These are phyloP conservation scores for Pleurotus djamor DNA, from an alignment of 768 basidiomycete genomes.

Conservation along the genomic window DNA sequence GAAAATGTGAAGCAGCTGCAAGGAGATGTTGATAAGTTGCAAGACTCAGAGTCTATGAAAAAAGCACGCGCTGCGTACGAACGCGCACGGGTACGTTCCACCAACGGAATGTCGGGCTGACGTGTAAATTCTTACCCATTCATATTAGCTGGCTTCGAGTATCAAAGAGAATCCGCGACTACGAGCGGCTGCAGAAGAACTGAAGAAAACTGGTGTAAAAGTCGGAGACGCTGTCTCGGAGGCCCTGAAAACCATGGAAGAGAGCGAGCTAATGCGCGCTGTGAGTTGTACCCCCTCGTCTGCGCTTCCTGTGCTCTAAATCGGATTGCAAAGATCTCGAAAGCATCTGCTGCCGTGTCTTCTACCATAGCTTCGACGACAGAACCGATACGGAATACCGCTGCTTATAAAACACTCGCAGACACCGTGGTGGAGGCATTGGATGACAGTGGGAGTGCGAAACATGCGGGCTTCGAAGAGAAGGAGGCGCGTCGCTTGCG, in stretches of 20 bases:
- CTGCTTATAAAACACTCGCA: conserved; percentile 88
- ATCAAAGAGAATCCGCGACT: conserved; percentile 95
- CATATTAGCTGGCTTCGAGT: conserved; percentile 75
- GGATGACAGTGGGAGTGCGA: conserved; percentile 90
- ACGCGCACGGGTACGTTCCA: conserved; percentile 75
- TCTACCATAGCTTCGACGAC: conserved; percentile 85
- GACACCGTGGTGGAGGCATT: conserved; percentile 90
- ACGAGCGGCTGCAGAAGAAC: conserved; percentile 89
- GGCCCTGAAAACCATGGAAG: conserved; percentile 91
- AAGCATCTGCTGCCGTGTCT: conserved; percentile 84
- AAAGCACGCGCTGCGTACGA: conserved; percentile 90
- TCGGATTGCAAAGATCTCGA: conserved; percentile 59
- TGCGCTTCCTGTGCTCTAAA: neutral
- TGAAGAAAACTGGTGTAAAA: conserved; percentile 85
- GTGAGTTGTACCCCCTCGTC: conserved; percentile 38
- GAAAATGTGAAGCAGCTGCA: conserved; percentile 97
- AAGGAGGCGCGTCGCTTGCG: conserved; percentile 85
- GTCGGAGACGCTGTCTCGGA: conserved; percentile 93
- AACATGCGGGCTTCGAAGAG: conserved; percentile 95
- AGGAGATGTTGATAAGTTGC: conserved; percentile 95
- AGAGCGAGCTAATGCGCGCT: conserved; percentile 87
- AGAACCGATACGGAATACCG: conserved; percentile 95
- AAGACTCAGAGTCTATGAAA: conserved; percentile 97
- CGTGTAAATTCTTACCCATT: neutral
- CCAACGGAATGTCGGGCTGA: neutral